Evolutionary conservation across 75 land plant genomes (phyloP), one percentile per base, ranked within the genome.

Genomic region (Selaginella tamariscina): DNA sequence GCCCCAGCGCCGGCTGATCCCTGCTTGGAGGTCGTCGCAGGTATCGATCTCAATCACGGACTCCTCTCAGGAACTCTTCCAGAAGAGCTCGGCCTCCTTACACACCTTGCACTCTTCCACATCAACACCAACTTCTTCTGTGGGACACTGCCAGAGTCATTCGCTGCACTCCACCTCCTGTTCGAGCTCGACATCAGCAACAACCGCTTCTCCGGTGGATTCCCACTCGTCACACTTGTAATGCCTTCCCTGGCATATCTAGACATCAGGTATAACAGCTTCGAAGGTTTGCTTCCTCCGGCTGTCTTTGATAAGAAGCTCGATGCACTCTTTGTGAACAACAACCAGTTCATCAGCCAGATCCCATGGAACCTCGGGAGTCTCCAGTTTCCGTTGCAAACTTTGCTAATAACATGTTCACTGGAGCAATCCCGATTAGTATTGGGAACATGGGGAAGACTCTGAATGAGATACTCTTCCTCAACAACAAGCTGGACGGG

Each of bases 81-180:
- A 5, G 24, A 21, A 56, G 62, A 59, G 26, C 26, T 59, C 24
- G 62, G 62, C 62, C 26, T 21, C 24, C 62, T 59, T n/a, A 23
- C 62, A 2, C n/a, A 59, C 21, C 26, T 59, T 9, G 62, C 26
- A 8, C 62, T 59, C 24, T 59, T 59, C 26, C 62, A 59, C 26
- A 59, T 59, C 62, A 59, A 59, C 62, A 59, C 62, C 23, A 59
- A 59, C n/a, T n/a, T 23, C 26, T 59, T 59, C 62, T 59, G 62
- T n/a, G 62, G 62, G 9, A 59, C 62, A n/a, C 23, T 59, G 15
- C 62, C 62, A 2, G 62, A n/a, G 23, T 23, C 62, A 5, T 8
- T 59, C 8, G 27, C 23, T 9, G 21, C 23, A 9, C 62, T 59
- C 62, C 23, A 2, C 23, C 62, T 23, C 24, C 62, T 59, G 9